A percentile compares a stretch with the other conserved stretches of the same genome.
Conservation (phyloP, 768 basidiomycete genomes). For the Tricholoma hemisulphureum region DNA sequence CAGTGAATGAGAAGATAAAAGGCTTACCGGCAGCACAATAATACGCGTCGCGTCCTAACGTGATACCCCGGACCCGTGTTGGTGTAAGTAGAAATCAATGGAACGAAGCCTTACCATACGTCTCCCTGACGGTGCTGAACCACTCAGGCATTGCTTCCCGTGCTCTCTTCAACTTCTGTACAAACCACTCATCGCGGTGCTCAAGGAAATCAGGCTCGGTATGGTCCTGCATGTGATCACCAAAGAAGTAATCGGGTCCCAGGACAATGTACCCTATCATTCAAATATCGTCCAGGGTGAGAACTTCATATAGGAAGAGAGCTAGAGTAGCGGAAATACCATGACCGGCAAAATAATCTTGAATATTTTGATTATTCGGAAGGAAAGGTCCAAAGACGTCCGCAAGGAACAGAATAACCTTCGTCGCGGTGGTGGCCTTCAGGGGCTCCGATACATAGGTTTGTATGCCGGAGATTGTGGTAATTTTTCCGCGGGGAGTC, state of each 20-base stretch:
- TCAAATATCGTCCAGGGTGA: not conserved
- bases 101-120: conserved; percentile 38
- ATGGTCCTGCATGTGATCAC: conserved; percentile 47
- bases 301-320: not conserved
- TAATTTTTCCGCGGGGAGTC: conserved; percentile 41
- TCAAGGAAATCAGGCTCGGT: conserved; percentile 36
- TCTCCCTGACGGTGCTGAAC: conserved; percentile 48
- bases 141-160: conserved; percentile 44
- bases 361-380: conserved; percentile 55
- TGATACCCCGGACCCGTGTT: not conserved
- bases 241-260: conserved; percentile 64
- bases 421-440: conserved; percentile 25
- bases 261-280: conserved; percentile 54
- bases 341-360: conserved; percentile 62
- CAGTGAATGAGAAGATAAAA: not conserved
- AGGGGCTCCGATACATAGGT: conserved; percentile 56
- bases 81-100: not conserved
- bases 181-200: conserved; percentile 39
- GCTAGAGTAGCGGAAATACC: conserved; percentile 41
- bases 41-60: conserved; percentile 28
- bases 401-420: conserved; percentile 55
- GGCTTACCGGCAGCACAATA: conserved; percentile 47
- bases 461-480: conserved; percentile 40
- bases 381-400: conserved; percentile 63
- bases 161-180: conserved; percentile 34